Base-by-base conservation (phyloP, 140 eudicot species). In the Erigeron philadelphicus region DNA sequence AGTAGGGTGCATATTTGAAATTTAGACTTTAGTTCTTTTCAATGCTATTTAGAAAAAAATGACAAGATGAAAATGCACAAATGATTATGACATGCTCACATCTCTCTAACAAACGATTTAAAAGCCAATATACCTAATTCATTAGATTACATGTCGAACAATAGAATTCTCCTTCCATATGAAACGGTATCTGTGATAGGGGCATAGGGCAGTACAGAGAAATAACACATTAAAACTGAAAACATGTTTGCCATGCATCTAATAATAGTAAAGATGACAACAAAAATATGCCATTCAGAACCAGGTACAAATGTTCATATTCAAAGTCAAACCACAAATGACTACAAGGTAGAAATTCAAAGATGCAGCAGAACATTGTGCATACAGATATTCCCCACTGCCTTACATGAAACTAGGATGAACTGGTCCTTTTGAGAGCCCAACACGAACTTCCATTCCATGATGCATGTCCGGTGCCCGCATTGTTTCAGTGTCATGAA, bases 381-480 rank as follows among this genome's bases (percentile, higher is more conserved):
- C 11, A 12, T 18, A 43, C 11, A 16, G 49, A 54, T 54, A 42
- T 16, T 46, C 50, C 7, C 17, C 21, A 69, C 21, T n/a, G 66
- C 50, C 76, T 91, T 82, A 88, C 79, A 84, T 78, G 81, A 93
- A 93, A 85, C 86, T 83, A 64, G 94, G 96, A 67, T 84, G 75
- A 67, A 81, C 83, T 11, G 98, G 98, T 64, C 96, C 98, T 68
- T 85, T 89, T 2, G 98, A 86, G 57, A 93, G 79, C 63, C 96
- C 95, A 67, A 85, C 86, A 42, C 90, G 95, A 48, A 89, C 96
- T 81, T 93, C 98, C 89, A 89, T 79, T 61, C 94, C 98, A 75
- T 93, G 95, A 70, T 93, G 98, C 95, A 89, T 75, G 78, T 93
- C 98, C 4, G 80, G 86, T 12, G 84, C 84, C 7, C 94, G 93